Evolutionary conservation across 78 protist species (phyloP).

Genomic region (Monosiga brevicollis): DNA sequence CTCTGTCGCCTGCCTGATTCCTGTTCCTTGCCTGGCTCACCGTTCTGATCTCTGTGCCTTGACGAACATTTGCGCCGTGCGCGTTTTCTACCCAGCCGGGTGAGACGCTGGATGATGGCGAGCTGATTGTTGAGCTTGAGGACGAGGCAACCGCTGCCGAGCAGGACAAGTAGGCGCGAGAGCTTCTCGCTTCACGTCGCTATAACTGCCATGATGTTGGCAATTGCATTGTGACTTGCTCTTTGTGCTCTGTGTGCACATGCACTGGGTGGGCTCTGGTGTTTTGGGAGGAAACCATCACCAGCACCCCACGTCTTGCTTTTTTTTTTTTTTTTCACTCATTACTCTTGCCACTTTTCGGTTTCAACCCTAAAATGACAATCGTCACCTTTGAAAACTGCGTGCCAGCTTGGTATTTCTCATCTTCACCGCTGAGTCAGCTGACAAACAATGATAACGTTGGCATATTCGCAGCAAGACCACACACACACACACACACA

Average conservation of each 20-base stretch:
- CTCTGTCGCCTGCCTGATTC: not conserved
- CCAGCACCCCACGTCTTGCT: too few species aligned
- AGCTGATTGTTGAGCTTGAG: slow-evolving; percentile 12
- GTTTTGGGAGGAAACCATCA: not conserved
- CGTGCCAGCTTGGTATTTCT: not conserved
- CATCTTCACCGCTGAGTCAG: not conserved
- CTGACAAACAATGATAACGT: not conserved
- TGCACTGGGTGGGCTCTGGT: not conserved
- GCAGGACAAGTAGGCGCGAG: not conserved
- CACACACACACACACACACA: not conserved
- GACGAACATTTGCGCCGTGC: not conserved
- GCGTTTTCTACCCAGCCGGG: slow-evolving; percentile 2
- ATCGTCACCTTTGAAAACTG: not conserved
- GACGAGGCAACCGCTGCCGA: not conserved
- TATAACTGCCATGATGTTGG: not conserved
- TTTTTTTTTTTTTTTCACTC: not conserved
- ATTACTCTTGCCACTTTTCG: not conserved
- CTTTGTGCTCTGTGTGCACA: not conserved
- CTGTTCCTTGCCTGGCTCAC: not conserved
- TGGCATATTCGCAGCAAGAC: not conserved
- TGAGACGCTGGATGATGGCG: not conserved
- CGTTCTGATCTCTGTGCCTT: not conserved
- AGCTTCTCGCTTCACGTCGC: not conserved
- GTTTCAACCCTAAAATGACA: not conserved
- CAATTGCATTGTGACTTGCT: not conserved